Evolutionary conservation across 306 rosid species (phyloP).

Genomic region (Hippophae rhamnoides): DNA sequence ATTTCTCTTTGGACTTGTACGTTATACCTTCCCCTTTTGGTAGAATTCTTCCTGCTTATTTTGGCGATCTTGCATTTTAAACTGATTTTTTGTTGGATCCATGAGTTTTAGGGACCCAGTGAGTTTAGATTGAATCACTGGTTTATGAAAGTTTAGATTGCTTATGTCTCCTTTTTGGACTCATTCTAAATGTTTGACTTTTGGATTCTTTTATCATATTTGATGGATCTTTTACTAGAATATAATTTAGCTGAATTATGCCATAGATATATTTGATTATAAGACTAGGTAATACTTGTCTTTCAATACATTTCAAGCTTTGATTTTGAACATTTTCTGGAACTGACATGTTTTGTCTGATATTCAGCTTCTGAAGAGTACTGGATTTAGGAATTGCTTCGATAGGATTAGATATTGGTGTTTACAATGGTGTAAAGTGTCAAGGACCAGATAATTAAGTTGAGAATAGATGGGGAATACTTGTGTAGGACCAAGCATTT

Average conservation of each 20-base stretch:
- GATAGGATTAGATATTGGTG: conserved; percentile 33
- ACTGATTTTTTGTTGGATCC: conserved; percentile 5
- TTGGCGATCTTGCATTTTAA: neutral
- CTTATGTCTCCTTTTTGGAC: neutral
- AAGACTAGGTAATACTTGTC: too few species aligned
- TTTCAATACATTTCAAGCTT: too few species aligned
- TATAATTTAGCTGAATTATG: neutral
- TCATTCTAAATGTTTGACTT: neutral
- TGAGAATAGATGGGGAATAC: conserved; percentile 70
- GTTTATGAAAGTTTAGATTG: conserved; percentile 1
- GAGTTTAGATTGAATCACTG: conserved; percentile 7
- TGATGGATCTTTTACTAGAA: too few species aligned
- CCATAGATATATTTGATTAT: too few species aligned
- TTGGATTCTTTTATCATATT: neutral
- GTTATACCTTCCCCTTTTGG: neutral
- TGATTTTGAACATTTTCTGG: too few species aligned
- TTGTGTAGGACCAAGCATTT: conserved; percentile 87
- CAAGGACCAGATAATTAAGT: conserved; percentile 10
- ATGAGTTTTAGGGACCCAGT: conserved; percentile 10
- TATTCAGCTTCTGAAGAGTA: conserved; percentile 21
- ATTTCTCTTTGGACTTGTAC: neutral
- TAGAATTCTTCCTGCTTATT: conserved; percentile 9
- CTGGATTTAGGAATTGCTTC: conserved; percentile 35
- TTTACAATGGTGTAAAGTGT: conserved; percentile 20
- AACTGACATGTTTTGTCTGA: too few species aligned